Percentiles rank a stretch among this genome's conserved stretches.
Evolutionary conservation across 352 stramenopile species (phyloP).

Genomic region (Phytophthora cactorum): DNA sequence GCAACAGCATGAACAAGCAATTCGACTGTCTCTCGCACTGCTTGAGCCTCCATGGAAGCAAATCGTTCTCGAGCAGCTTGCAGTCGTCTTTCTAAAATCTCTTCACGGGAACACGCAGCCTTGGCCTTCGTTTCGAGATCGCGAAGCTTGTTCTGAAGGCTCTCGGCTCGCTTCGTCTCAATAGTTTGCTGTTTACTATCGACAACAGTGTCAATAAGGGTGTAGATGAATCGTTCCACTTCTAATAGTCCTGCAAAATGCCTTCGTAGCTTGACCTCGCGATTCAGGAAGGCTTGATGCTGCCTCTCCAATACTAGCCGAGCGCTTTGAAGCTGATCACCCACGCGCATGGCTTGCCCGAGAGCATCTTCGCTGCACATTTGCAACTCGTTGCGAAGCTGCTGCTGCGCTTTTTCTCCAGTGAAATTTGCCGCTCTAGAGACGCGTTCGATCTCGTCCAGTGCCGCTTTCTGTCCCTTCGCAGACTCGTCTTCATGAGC

Average conservation of each 20-base stretch:
- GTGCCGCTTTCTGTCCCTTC: constrained; percentile 15
- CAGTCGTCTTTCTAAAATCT: constrained; percentile 39
- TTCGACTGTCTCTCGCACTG: constrained; percentile 54
- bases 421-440: constrained; percentile 14
- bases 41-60: constrained; percentile 42
- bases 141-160: constrained; percentile 43
- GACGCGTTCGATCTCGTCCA: constrained; percentile 34
- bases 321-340: constrained; percentile 20
- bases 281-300: constrained; percentile 20
- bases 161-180: constrained; percentile 13
- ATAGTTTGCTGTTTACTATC: constrained; percentile 45
- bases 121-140: constrained; percentile 39
- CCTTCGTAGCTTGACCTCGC: constrained; percentile 19
- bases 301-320: constrained; percentile 17
- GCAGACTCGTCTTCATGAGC: constrained; percentile 59
- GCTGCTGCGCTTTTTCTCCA: constrained; percentile 12
- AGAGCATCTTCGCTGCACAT: constrained; percentile 54
- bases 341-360: constrained; percentile 25
- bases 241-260: constrained; percentile 25
- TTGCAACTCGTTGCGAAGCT: constrained; percentile 41
- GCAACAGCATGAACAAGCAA: constrained; percentile 43
- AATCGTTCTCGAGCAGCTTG: constrained; percentile 34
- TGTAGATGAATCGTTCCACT: constrained; percentile 36
- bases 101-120: constrained; percentile 36
- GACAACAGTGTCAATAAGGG: constrained; percentile 53